phyloP scores from a whole-genome alignment of 129 eudicot species.

The Apium graveolens region DNA sequence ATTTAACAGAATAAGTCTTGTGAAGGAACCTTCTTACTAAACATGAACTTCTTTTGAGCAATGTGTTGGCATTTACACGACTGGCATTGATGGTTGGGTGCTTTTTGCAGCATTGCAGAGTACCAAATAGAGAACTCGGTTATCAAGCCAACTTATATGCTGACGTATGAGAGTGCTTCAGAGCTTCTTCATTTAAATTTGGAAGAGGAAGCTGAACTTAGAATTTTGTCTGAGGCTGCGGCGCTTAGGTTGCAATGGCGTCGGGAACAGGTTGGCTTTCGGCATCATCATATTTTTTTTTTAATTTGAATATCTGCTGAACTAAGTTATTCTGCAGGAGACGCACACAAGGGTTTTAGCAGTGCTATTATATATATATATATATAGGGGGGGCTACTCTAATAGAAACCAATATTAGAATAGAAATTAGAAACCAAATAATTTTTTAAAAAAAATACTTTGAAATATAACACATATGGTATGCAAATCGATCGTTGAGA shows the following conservation, averaged over 20 bases:
- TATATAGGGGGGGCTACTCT: too few relatives aligned
- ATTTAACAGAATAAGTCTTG: not conserved
- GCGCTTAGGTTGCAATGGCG: conserved; percentile 82
- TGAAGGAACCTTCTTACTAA: not conserved
- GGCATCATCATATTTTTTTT: not conserved
- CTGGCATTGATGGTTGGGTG: conserved; percentile 12
- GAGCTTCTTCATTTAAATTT: conserved; percentile 85
- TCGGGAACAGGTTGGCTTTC: conserved; percentile 52
- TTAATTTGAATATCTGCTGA: not conserved
- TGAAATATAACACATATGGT: too few relatives aligned
- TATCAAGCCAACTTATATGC: conserved; percentile 86
- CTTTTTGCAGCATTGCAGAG: conserved; percentile 68
- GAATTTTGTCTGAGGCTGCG: conserved; percentile 83
- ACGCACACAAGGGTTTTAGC: not conserved
- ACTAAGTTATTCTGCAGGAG: not conserved
- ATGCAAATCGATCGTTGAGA: too few relatives aligned
- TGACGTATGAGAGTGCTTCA: conserved; percentile 87
- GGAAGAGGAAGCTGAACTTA: conserved; percentile 76
- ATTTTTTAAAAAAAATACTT: too few relatives aligned
- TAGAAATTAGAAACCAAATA: too few relatives aligned
- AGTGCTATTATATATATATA: not conserved
- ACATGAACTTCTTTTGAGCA: not conserved
- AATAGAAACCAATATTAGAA: too few relatives aligned
- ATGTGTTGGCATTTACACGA: not conserved
- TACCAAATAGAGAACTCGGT: conserved; percentile 67